phyloP scores from a whole-genome alignment of 768 basidiomycete species.

The Mycena albidolilacea region DNA sequence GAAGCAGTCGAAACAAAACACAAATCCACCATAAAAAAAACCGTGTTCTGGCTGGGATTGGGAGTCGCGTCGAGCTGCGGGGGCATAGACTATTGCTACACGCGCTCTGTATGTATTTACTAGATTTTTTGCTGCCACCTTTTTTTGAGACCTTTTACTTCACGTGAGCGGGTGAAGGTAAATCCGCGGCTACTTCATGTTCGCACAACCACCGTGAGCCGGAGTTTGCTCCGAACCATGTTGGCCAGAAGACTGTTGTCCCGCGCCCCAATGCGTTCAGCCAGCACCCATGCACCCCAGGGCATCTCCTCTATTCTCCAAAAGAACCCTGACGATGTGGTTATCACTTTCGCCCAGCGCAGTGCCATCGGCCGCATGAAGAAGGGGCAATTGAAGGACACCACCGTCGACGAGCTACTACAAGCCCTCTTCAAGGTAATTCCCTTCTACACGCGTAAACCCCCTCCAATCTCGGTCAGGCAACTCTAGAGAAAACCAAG shows the following conservation, averaged over 20 bases:
- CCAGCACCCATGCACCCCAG: constrained; percentile 57
- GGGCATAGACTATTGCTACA: constrained; percentile 1
- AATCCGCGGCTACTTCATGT: constrained; percentile 8
- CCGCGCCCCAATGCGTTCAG: constrained; percentile 51
- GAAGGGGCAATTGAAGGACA: constrained; percentile 95
- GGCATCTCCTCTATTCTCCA: constrained; percentile 71
- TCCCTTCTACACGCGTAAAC: background rate
- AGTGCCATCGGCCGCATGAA: constrained; percentile 91
- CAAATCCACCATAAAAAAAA: constrained; percentile 35
- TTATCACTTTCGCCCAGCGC: constrained; percentile 90
- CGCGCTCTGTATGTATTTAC: constrained; percentile 23
- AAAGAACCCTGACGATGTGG: constrained; percentile 87
- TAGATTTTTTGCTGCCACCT: background rate
- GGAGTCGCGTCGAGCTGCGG: constrained; percentile 3
- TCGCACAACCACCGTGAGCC: background rate
- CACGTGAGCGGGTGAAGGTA: constrained; percentile 26
- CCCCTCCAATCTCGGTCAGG: constrained; percentile 55
- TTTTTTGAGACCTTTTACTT: background rate
- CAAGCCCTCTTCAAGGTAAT: constrained; percentile 84
- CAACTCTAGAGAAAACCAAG: constrained; percentile 74
- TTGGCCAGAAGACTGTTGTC: constrained; percentile 27
- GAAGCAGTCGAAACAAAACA: constrained; percentile 61
- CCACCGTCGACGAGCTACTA: constrained; percentile 89
- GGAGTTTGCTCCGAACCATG: constrained; percentile 26
- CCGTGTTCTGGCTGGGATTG: background rate